Evolutionary conservation across 305 asterid genomes (phyloP).

Genomic region (Fraxinus latifolia): DNA sequence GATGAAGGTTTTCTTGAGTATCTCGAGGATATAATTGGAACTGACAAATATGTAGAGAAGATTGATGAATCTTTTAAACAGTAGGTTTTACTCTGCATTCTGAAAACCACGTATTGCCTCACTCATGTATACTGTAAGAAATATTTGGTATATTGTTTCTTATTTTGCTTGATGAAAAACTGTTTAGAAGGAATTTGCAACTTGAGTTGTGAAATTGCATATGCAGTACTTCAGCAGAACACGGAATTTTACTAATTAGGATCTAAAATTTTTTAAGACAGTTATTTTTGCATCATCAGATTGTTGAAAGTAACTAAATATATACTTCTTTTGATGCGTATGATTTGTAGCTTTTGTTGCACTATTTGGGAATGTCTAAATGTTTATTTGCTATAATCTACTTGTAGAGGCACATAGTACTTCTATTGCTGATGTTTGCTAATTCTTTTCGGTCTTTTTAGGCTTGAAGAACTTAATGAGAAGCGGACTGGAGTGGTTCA

Average conservation of each 20-base stretch:
- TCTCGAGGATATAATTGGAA: slow-evolving; percentile 96
- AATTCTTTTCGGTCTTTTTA: slow-evolving; percentile 25
- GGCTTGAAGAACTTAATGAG: slow-evolving; percentile 84
- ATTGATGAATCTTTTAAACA: slow-evolving; percentile 84
- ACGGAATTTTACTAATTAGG: neutral
- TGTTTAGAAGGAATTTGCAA: slow-evolving; percentile 13
- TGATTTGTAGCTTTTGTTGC: neutral
- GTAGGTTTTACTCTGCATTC: slow-evolving; percentile 43
- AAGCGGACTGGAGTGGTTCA: slow-evolving; percentile 90
- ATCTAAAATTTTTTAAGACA: neutral
- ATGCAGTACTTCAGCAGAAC: neutral
- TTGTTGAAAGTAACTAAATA: neutral
- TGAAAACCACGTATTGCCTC: neutral
- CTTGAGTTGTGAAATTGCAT: neutral
- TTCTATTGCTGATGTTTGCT: slow-evolving; percentile 3
- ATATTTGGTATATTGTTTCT: neutral
- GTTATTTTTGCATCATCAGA: neutral
- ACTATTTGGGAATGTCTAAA: neutral
- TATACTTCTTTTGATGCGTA: neutral
- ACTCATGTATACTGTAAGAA: neutral
- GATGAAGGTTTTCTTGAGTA: slow-evolving; percentile 98
- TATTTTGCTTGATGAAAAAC: neutral
- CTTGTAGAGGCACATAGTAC: neutral
- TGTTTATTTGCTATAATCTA: neutral
- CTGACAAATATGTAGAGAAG: slow-evolving; percentile 85